These are phyloP conservation scores for Pedinophyceae sp. DNA, from an alignment of 139 green algal genomes.

Conservation along the genomic window DNA sequence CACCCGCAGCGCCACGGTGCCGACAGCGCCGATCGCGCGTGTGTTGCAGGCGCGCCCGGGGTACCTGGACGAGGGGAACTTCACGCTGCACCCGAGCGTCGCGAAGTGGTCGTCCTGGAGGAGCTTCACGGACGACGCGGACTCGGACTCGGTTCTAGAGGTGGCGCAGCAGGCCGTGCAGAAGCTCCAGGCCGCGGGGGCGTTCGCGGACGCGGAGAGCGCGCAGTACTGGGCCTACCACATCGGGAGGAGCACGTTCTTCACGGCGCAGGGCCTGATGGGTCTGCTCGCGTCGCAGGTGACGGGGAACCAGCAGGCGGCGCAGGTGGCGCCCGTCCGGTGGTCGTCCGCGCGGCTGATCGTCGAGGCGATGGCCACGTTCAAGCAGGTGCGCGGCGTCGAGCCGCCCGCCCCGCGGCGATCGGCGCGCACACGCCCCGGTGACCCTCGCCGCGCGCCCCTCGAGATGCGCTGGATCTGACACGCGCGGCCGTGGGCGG, in stretches of 20 bases:
- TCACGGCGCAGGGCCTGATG: conserved; percentile 29
- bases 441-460: not conserved
- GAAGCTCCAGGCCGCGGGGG: not conserved
- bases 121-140: not conserved
- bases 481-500: not conserved
- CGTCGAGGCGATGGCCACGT: conserved; percentile 15
- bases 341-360: not conserved
- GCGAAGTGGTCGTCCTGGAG: not conserved
- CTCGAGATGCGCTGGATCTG: not conserved
- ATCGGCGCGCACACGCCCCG: too few relatives aligned
- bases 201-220: conserved; percentile 14
- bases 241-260: conserved; percentile 39
- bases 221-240: conserved; percentile 63
- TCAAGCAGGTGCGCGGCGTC: conserved; percentile 8
- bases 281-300: not conserved
- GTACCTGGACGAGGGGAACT: not conserved
- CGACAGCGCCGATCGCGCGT: too few relatives aligned
- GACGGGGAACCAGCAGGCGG: not conserved
- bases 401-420: too few relatives aligned
- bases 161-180: not conserved
- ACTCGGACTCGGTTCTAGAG: not conserved
- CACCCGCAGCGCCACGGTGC: too few relatives aligned
- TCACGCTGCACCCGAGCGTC: not conserved
- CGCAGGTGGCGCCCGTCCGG: not conserved
- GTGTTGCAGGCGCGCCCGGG: not conserved